A percentile compares a stretch with the other conserved stretches of the same genome.
Evolutionary conservation across 495 filamentous ascomycete species (phyloP).

Genomic region (Chaetomium fimeti): DNA sequence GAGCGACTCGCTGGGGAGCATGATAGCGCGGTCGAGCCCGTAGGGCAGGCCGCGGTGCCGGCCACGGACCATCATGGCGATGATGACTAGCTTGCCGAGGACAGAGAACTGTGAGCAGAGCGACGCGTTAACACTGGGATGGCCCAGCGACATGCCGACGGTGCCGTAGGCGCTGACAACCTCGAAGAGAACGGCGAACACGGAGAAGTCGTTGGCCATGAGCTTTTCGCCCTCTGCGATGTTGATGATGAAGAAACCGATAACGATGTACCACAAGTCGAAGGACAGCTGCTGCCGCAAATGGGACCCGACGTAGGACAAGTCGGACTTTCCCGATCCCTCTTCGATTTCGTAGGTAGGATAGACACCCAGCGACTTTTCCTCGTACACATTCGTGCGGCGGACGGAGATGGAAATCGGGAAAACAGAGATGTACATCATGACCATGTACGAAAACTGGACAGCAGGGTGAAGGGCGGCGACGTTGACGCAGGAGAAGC

Average conservation of each 20-base stretch:
- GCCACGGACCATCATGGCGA: conserved; percentile 90
- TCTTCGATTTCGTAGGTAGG: conserved; percentile 46
- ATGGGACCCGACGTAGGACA: conserved; percentile 83
- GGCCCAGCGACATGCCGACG: conserved; percentile 86
- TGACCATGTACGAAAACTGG: conserved; percentile 91
- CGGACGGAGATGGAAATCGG: conserved; percentile 93
- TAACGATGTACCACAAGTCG: conserved; percentile 91
- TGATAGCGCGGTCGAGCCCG: conserved; percentile 84
- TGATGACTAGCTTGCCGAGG: conserved; percentile 85
- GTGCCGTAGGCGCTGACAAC: conserved; percentile 92
- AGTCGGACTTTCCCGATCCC: conserved; percentile 51
- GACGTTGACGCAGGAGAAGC: conserved; percentile 77
- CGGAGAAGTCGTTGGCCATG: conserved; percentile 65
- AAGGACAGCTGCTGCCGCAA: conserved; percentile 87
- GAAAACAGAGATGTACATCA: conserved; percentile 99
- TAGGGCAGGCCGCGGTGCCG: conserved; percentile 91
- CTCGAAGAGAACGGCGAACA: conserved; percentile 86
- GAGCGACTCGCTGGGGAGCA: conserved; percentile 75
- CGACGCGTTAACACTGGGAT: conserved; percentile 67
- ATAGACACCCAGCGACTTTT: conserved; percentile 86
- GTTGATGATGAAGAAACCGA: conserved; percentile 82
- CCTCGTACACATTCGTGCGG: conserved; percentile 95
- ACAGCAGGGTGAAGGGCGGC: conserved; percentile 80
- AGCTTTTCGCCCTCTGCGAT: conserved; percentile 70
- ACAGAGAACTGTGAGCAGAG: conserved; percentile 77